These are phyloP conservation scores for Picea sitchensis DNA, from an alignment of 75 land plant genomes.

Conservation along the genomic window DNA sequence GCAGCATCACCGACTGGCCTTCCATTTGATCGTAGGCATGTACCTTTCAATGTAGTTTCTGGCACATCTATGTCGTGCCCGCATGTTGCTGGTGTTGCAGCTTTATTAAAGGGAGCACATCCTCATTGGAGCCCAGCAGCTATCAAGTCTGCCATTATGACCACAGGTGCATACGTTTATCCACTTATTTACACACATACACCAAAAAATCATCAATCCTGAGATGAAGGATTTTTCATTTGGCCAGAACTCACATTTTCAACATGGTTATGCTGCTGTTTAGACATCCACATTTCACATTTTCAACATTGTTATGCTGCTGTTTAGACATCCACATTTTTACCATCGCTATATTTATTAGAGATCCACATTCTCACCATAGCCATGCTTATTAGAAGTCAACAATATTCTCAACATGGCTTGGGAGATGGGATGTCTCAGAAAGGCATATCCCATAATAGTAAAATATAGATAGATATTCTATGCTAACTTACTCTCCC, in stretches of 20 bases:
- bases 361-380: neutral
- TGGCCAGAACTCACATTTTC: too few species aligned
- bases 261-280: too few species aligned
- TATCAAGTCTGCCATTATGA: constrained; percentile 34
- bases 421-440: neutral
- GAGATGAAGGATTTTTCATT: neutral
- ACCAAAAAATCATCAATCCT: neutral
- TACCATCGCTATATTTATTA: neutral
- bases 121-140: constrained; percentile 45
- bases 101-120: constrained; percentile 24
- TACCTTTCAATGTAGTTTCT: constrained; percentile 21
- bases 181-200: neutral
- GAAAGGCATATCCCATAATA: neutral
- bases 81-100: constrained; percentile 23
- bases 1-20: constrained; percentile 13
- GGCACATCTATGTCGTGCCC: constrained; percentile 50
- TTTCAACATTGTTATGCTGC: too few species aligned
- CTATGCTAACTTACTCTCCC: neutral
- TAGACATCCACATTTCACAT: too few species aligned
- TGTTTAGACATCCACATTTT: too few species aligned
- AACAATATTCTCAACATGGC: neutral
- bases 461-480: too few species aligned
- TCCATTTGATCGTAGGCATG: constrained; percentile 10
- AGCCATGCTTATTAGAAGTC: neutral
- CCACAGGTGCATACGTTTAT: constrained; percentile 22